Conservation (phyloP, 1,284 basidiomycete species). For the Porodaedalea pini region DNA sequence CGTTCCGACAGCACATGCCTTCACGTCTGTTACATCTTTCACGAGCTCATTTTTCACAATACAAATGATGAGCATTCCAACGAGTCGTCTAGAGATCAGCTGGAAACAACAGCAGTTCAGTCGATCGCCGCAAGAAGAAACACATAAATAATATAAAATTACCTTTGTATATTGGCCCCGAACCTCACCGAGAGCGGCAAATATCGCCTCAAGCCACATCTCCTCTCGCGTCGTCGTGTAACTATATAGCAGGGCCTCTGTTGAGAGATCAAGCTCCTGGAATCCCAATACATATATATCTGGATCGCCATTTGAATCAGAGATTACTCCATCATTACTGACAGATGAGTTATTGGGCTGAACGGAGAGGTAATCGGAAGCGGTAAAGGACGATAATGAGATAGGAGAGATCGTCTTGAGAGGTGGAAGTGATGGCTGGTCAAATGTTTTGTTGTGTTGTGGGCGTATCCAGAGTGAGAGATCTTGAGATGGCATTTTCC, state of each 20-base stretch:
- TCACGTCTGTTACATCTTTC: constrained; percentile 49
- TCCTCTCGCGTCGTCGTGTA: constrained; percentile 60
- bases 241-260: constrained; percentile 68
- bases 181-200: constrained; percentile 68
- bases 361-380: constrained; percentile 8
- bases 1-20: constrained; percentile 50
- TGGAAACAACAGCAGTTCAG: constrained; percentile 28
- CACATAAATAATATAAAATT: constrained; percentile 30
- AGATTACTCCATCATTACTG: constrained; percentile 6
- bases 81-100: constrained; percentile 71
- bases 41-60: constrained; percentile 54
- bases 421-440: constrained; percentile 34
- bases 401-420: constrained; percentile 30
- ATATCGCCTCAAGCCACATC: constrained; percentile 59
- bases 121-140: neutral
- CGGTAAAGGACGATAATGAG: neutral
- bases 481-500: constrained; percentile 66
- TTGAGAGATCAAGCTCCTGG: constrained; percentile 72
- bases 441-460: constrained; percentile 10
- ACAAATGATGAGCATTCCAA: constrained; percentile 69
- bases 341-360: neutral
- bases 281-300: constrained; percentile 70
- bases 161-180: constrained; percentile 60
- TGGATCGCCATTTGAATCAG: constrained; percentile 40
- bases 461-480: constrained; percentile 46